Evolutionary conservation across 352 stramenopile genomes (phyloP).

Genomic region (Phytopythium chamaehyphon): DNA sequence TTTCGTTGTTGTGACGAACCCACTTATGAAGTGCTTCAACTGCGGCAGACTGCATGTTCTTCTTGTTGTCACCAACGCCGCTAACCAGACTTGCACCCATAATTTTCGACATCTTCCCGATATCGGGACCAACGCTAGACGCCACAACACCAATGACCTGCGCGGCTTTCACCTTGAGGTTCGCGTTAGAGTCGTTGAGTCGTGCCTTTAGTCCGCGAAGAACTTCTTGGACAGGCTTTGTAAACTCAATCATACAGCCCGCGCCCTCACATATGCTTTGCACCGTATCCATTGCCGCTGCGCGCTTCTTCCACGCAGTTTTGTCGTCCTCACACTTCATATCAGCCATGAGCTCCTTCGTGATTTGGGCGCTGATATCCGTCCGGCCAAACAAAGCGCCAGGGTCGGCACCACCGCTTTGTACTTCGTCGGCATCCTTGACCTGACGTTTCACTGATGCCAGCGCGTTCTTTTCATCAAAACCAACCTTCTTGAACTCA

Average conservation of each 20-base stretch:
- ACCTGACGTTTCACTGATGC: slow-evolving; percentile 60
- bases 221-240: slow-evolving; percentile 73
- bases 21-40: slow-evolving; percentile 81
- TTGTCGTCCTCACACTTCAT: slow-evolving; percentile 87
- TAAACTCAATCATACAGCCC: slow-evolving; percentile 80
- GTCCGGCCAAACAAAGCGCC: slow-evolving; percentile 66
- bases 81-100: slow-evolving; percentile 61
- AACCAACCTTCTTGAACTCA: slow-evolving; percentile 83
- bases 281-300: slow-evolving; percentile 74
- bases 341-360: slow-evolving; percentile 81
- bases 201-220: slow-evolving; percentile 73
- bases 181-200: slow-evolving; percentile 82
- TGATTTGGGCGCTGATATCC: slow-evolving; percentile 78
- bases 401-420: slow-evolving; percentile 31
- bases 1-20: slow-evolving; percentile 74
- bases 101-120: slow-evolving; percentile 80
- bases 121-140: slow-evolving; percentile 68
- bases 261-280: slow-evolving; percentile 76
- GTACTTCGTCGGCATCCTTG: slow-evolving; percentile 56
- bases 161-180: slow-evolving; percentile 82
- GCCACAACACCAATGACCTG: slow-evolving; percentile 80
- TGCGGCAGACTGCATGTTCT: slow-evolving; percentile 77
- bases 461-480: slow-evolving; percentile 53
- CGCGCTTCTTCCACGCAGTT: slow-evolving; percentile 79
- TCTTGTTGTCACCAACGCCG: slow-evolving; percentile 86